phyloP scores from a whole-genome alignment of 139 green algal species.

The Trebouxia sp. region DNA sequence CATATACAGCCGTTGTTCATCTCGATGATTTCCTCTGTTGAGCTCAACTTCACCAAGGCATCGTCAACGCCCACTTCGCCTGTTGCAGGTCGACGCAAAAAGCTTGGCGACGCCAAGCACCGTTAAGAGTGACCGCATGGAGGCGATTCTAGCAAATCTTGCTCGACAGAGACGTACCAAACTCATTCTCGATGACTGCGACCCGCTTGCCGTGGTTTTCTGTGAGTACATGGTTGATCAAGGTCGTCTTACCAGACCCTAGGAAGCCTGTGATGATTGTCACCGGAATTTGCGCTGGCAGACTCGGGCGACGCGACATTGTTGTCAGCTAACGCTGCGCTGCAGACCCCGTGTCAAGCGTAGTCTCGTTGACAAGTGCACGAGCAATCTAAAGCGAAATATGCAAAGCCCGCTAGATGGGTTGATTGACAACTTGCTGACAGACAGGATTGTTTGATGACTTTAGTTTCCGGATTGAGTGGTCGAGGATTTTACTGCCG shows the following conservation, averaged over 20 bases:
- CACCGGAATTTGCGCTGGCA: background rate
- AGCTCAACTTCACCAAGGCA: slow-evolving; percentile 73
- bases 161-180: slow-evolving; percentile 30
- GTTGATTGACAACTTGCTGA: background rate
- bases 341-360: background rate
- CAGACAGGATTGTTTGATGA: background rate
- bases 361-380: background rate
- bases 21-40: slow-evolving; percentile 78
- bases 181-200: slow-evolving; percentile 88
- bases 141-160: no score
- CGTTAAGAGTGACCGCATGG: no score
- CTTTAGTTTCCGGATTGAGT: no score
- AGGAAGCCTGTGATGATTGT: slow-evolving; percentile 94
- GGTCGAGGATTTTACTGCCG: no score
- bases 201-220: slow-evolving; percentile 85
- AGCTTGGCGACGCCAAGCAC: background rate
- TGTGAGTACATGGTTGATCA: slow-evolving; percentile 93
- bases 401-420: background rate
- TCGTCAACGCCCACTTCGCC: slow-evolving; percentile 81
- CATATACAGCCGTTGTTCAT: slow-evolving; percentile 97
- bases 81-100: background rate
- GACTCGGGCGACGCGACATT: no score
- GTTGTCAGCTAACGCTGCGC: no score
- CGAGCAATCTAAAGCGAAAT: background rate
- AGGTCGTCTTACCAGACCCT: slow-evolving; percentile 82